Evolutionary conservation across 2,329 filamentous ascomycete species (phyloP), one percentile per base, ranked within the genome.

Genomic region (Aurifilum marmelostoma): DNA sequence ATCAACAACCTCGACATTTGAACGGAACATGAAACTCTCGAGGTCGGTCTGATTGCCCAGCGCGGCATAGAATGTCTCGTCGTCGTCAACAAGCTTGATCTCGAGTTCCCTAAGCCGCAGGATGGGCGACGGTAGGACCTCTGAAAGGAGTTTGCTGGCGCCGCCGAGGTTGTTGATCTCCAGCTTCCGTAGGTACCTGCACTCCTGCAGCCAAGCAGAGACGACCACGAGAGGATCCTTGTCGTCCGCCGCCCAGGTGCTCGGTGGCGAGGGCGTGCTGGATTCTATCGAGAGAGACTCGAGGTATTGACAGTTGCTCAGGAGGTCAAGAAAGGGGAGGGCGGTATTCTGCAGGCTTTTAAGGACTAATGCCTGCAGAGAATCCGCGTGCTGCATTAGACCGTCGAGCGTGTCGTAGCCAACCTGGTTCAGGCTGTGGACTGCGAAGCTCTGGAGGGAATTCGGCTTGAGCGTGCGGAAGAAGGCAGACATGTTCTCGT

Each of bases 401-500:
- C 89, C 88, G 56, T 81, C 76, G 18, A 91, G 85, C 0, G 88
- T 86, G 58, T 85, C 80, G 3, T 80, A 77, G 0, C 85, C 85
- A 21, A 91, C 81, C 2, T 82, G 79, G 71, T 87, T 87, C 54
- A 82, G 80, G 74, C 85, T 86, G 66, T 88, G 82, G 37, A 89
- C 83, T 68, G 88, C 81, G 67, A 92, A 88, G 27, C 83, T 83
- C 67, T 82, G 81, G 14, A 93, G 78, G 1, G 83, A 87, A 71
- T 91, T 84, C 2, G 84, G 81, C 24, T 79, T 82, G 63, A 92
- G 81, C 1, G 82, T 80, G 32, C 79, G 79, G 61, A 92, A 81
- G 73, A 92, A 91, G 2, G 80, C 79, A 0, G 88, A 85, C 63
- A 91, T 80, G 54, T 87, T 81, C 37, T 83, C 78, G 70, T 92